Evolutionary conservation across 306 rosid genomes (phyloP), one percentile per base, ranked within the genome.

Genomic region (Abrus precatorius): DNA sequence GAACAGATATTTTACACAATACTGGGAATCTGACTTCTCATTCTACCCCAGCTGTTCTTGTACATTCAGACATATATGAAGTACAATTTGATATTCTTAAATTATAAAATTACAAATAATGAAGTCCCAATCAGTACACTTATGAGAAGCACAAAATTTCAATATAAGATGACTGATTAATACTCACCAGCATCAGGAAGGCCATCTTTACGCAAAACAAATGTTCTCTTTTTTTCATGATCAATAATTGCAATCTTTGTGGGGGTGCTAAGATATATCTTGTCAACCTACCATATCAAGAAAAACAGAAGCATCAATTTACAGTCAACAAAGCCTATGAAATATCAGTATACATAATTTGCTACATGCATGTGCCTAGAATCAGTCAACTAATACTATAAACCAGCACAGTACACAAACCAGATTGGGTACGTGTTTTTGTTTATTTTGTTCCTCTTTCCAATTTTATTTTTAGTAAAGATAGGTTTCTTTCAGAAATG

Each of bases 181-280:
- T 55, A 63, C 89, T 89, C 69, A 96, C 99, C 99, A 34, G 98
- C 99, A 96, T 96, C 99, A 77, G 98, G 97, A 89, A 96, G 98
- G 43, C 99, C 99, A 81, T 96, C 99, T 84, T 96, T 96, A 38
- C 91, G 97, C 72, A 96, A 62, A 54, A 90, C 99, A 88, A 92
- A 96, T 36, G 99, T 93, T 84, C 99, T 89, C 88, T 93, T 96
- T 67, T 90, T 96, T 77, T 92, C 99, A 60, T 96, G 99, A 88
- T 96, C 99, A 80, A 96, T 88, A 85, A 96, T 96, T 36, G 98
- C 97, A 64, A 96, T 92, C 92, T 96, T 96, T 38, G 93, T 89
- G 14, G 97, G 97, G 78, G 99, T 92, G 89, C 97, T 87, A 10
- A 96, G 95, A 90, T 92, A 96, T 84, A 93, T 91, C 86, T 91